Evolutionary conservation across 2,329 filamentous ascomycete genomes (phyloP).

Genomic region (Fusarium proliferatum): DNA sequence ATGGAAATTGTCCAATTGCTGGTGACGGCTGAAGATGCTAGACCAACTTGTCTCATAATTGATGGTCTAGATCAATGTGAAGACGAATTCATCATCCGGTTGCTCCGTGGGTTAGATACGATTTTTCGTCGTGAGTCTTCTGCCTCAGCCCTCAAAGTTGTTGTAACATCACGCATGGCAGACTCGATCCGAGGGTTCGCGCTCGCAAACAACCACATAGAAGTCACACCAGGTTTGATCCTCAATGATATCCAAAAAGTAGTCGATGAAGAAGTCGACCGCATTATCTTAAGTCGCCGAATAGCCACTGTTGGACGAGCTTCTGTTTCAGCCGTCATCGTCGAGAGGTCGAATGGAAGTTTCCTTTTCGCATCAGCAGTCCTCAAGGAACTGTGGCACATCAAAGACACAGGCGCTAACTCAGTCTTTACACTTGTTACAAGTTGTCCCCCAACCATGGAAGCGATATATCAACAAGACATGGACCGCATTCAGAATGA

Average conservation of each 20-base stretch:
- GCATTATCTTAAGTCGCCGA: constrained; percentile 32
- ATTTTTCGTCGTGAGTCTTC: constrained; percentile 27
- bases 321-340: constrained; percentile 34
- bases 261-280: constrained; percentile 34
- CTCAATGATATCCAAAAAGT: constrained; percentile 32
- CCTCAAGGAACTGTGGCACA: constrained; percentile 36
- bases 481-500: constrained; percentile 33
- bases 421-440: constrained; percentile 35
- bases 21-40: constrained; percentile 4
- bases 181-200: constrained; percentile 35
- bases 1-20: constrained; percentile 31
- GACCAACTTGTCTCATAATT: constrained; percentile 27
- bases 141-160: constrained; percentile 6
- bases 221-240: constrained; percentile 19
- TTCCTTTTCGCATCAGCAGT: constrained; percentile 37
- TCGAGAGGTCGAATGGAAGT: constrained; percentile 36
- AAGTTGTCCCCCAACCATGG: constrained; percentile 35
- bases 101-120: constrained; percentile 27
- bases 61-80: constrained; percentile 36
- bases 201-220: constrained; percentile 23
- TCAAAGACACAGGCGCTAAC: constrained; percentile 36
- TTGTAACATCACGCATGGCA: constrained; percentile 26
- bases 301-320: constrained; percentile 28
- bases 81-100: constrained; percentile 18
- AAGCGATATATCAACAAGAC: constrained; percentile 39